Evolutionary conservation across 73 alveolate species (phyloP).

Genomic region (Paramecium octaurelia): DNA sequence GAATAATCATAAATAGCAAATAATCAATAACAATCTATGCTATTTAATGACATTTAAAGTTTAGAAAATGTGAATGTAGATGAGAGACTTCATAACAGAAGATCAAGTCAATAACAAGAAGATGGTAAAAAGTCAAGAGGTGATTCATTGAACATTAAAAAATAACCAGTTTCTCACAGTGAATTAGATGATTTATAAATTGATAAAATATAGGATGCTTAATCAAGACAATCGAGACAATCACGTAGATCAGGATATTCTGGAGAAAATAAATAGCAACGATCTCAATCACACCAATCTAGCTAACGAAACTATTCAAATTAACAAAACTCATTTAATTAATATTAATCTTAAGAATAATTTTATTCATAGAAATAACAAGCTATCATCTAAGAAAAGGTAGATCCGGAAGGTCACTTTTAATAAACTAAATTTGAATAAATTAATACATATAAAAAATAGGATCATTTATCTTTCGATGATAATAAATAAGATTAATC

Average conservation of each 20-base stretch:
- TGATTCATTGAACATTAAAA: neutral
- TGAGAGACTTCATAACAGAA: neutral
- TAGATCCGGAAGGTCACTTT: neutral
- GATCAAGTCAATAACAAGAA: neutral
- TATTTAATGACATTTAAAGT: neutral
- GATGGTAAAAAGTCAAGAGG: neutral
- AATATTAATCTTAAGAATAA: neutral
- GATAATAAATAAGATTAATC: neutral
- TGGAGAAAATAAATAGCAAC: neutral
- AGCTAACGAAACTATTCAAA: neutral
- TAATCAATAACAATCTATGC: neutral
- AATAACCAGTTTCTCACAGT: neutral
- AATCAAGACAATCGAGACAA: neutral
- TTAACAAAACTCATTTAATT: neutral
- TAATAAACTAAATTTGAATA: neutral
- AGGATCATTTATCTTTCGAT: neutral
- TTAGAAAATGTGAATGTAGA: neutral
- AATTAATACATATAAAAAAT: neutral
- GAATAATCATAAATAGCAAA: neutral
- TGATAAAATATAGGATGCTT: neutral
- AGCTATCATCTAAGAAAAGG: neutral
- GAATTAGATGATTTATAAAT: constrained; percentile 9
- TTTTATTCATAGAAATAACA: neutral
- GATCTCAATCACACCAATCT: neutral
- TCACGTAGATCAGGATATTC: neutral